These are phyloP conservation scores for Podospora conica DNA, from an alignment of 495 filamentous ascomycete genomes.

Conservation along the genomic window DNA sequence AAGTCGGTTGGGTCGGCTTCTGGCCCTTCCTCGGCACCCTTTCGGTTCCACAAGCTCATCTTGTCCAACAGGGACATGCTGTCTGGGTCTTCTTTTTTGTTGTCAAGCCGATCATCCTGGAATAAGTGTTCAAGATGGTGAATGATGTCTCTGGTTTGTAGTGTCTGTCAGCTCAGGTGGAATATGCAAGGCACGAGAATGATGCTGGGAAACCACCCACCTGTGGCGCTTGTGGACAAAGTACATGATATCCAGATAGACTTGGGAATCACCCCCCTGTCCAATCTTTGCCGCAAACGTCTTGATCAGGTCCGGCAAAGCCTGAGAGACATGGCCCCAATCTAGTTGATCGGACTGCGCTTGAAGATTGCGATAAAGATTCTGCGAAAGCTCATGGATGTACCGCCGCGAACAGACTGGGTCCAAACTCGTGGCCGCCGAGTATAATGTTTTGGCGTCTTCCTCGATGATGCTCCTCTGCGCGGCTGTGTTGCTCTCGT, in stretches of 20 bases:
- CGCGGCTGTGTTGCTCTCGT: background rate
- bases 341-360: background rate
- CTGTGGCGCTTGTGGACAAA: background rate
- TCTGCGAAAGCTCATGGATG: background rate
- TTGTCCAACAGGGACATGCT: background rate
- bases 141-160: background rate
- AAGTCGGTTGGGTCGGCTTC: background rate
- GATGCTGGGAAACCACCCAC: background rate
- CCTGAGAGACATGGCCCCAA: background rate
- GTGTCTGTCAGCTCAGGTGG: background rate
- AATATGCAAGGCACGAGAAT: background rate
- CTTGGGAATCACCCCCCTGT: background rate
- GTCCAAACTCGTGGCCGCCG: background rate
- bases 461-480: background rate
- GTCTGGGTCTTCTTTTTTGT: background rate
- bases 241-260: background rate
- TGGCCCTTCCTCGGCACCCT: background rate
- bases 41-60: background rate
- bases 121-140: background rate
- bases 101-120: background rate
- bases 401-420: background rate
- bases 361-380: background rate
- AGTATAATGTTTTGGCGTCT: background rate
- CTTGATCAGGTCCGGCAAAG: background rate
- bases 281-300: background rate